Conservation (phyloP, 179 eudicot species). For the Actinidia arguta region DNA sequence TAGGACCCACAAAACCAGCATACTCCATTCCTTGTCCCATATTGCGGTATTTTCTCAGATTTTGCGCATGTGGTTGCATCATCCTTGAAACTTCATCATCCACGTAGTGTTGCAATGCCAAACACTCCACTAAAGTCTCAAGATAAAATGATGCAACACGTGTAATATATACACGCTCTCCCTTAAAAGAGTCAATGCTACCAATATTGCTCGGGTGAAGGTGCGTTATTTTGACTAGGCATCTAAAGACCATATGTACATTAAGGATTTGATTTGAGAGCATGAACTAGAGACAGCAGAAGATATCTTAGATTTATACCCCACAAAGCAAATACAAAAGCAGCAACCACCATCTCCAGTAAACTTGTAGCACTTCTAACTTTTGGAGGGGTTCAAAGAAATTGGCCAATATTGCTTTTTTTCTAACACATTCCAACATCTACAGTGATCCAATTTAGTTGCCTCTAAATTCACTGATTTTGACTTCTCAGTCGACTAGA, state of each 20-base stretch:
- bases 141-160: not conserved
- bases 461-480: not conserved
- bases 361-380: not conserved
- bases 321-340: not conserved
- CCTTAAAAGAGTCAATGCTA: not conserved
- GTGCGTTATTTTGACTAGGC: not conserved
- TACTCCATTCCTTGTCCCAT: no score
- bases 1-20: no score
- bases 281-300: not conserved
- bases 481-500: constrained; percentile 1
- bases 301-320: not conserved
- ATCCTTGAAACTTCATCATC: not conserved
- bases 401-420: not conserved
- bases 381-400: not conserved
- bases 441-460: not conserved
- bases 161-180: not conserved
- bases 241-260: not conserved
- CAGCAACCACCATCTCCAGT: not conserved
- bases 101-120: not conserved
- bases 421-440: not conserved
- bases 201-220: not conserved
- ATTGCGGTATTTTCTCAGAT: no score
- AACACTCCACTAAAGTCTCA: not conserved
- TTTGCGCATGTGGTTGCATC: not conserved
- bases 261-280: not conserved